phyloP scores from a whole-genome alignment of 2,329 filamentous ascomycete species.

The Lasiodiplodia gonubiensis region DNA sequence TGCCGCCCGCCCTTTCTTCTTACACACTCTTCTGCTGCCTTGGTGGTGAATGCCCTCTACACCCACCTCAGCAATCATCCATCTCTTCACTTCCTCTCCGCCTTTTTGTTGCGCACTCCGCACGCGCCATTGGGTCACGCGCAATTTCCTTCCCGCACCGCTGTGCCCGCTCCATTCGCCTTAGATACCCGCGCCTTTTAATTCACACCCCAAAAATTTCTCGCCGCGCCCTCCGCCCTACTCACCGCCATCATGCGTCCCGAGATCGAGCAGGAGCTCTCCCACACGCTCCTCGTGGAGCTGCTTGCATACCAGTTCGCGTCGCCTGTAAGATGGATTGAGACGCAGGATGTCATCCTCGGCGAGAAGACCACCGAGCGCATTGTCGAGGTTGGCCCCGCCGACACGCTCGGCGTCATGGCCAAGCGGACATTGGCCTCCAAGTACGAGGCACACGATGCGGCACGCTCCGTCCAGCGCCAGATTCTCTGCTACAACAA shows the following conservation, averaged over 20 bases:
- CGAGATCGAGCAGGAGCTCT: constrained; percentile 98
- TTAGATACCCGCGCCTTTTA: constrained; percentile 27
- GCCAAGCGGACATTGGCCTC: constrained; percentile 92
- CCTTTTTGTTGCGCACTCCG: constrained; percentile 32
- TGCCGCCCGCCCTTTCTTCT: constrained; percentile 31
- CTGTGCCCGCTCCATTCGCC: constrained; percentile 16
- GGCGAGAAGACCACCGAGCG: constrained; percentile 94
- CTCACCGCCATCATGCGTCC: constrained; percentile 73
- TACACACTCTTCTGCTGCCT: constrained; percentile 32
- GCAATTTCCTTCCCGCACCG: constrained; percentile 5
- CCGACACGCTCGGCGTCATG: constrained; percentile 97
- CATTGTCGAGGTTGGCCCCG: constrained; percentile 96
- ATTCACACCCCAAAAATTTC: constrained; percentile 24
- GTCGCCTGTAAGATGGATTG: constrained; percentile 98
- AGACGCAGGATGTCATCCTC: constrained; percentile 99
- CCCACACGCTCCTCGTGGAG: constrained; percentile 97
- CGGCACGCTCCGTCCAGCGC: constrained; percentile 91
- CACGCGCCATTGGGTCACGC: constrained; percentile 25
- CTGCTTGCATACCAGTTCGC: constrained; percentile 99
- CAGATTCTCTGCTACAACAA: constrained; percentile 99
- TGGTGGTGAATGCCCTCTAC: constrained; percentile 31
- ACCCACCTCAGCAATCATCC: constrained; percentile 29
- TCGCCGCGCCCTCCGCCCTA: constrained; percentile 15
- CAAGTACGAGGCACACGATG: constrained; percentile 99
- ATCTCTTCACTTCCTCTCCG: constrained; percentile 30